Evolutionary conservation across 164 flowering plant species (phyloP).

Genomic region (Vitis rupestris): DNA sequence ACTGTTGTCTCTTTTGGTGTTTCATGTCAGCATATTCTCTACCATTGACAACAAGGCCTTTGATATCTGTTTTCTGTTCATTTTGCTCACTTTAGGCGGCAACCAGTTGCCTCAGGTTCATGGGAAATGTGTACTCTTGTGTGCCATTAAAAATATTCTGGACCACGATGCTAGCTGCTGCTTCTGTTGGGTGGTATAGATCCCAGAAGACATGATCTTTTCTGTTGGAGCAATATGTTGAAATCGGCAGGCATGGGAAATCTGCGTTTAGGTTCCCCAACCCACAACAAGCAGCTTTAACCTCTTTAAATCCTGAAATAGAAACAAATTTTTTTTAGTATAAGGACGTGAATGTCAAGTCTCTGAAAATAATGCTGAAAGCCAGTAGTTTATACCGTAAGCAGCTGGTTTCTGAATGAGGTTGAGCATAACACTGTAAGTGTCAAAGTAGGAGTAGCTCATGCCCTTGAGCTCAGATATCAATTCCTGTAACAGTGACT

Average conservation of each 20-base stretch:
- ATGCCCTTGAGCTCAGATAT: slow-evolving; percentile 47
- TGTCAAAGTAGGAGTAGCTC: slow-evolving; percentile 53
- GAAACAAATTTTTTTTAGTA: neutral
- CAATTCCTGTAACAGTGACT: slow-evolving; percentile 32
- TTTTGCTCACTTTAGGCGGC: slow-evolving; percentile 15
- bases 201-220: slow-evolving; percentile 82
- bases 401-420: slow-evolving; percentile 46
- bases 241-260: slow-evolving; percentile 54
- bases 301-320: slow-evolving; percentile 61
- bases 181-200: slow-evolving; percentile 73
- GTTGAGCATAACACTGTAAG: slow-evolving; percentile 36
- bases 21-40: neutral
- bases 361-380: neutral
- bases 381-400: slow-evolving; percentile 40
- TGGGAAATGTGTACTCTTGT: slow-evolving; percentile 30
- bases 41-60: too few species aligned
- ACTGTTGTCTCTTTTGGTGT: too few species aligned
- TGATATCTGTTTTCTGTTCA: neutral
- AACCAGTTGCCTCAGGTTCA: slow-evolving; percentile 48
- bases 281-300: slow-evolving; percentile 87
- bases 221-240: slow-evolving; percentile 59
- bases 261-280: slow-evolving; percentile 53
- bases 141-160: slow-evolving; percentile 47
- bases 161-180: slow-evolving; percentile 34
- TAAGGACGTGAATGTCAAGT: neutral